These are phyloP conservation scores for Phytophthora sp. DNA, from an alignment of 352 stramenopile genomes.

Conservation along the genomic window DNA sequence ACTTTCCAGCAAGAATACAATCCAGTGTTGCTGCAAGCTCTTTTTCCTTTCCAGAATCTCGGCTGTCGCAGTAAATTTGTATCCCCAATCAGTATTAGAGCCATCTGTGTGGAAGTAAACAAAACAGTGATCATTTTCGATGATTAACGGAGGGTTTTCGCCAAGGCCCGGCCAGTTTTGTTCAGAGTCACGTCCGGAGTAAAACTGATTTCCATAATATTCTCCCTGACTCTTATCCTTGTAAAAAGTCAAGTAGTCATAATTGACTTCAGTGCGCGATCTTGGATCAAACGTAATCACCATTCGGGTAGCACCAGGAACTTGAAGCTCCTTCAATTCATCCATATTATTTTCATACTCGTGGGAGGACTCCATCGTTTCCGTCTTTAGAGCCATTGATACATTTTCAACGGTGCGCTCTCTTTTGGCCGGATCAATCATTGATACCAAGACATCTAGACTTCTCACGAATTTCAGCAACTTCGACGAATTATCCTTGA, in stretches of 20 bases:
- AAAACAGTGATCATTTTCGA: slow-evolving; percentile 80
- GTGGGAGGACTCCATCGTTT: slow-evolving; percentile 81
- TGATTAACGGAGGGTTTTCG: slow-evolving; percentile 67
- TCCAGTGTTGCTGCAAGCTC: slow-evolving; percentile 66
- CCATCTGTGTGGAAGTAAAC: slow-evolving; percentile 87
- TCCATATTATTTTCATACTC: slow-evolving; percentile 87
- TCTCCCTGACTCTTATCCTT: slow-evolving; percentile 63
- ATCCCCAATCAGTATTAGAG: slow-evolving; percentile 87
- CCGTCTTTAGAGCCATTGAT: slow-evolving; percentile 45
- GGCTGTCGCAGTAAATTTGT: slow-evolving; percentile 72
- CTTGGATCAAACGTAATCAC: slow-evolving; percentile 83
- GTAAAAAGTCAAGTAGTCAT: slow-evolving; percentile 91
- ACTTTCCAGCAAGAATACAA: slow-evolving; percentile 56
- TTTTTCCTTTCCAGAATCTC: slow-evolving; percentile 71
- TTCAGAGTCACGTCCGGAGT: slow-evolving; percentile 75
- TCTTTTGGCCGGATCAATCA: slow-evolving; percentile 37
- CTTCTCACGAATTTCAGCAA: slow-evolving; percentile 42
- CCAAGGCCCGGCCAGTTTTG: slow-evolving; percentile 85
- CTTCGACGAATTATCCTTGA: slow-evolving; percentile 30
- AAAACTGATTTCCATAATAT: slow-evolving; percentile 74
- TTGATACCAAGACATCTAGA: slow-evolving; percentile 36
- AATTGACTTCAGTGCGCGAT: slow-evolving; percentile 84
- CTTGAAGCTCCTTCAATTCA: slow-evolving; percentile 65
- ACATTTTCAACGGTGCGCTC: slow-evolving; percentile 50
- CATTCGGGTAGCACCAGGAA: slow-evolving; percentile 76